Percentiles rank a stretch among this genome's conserved stretches.
Conservation (phyloP, 2,329 filamentous ascomycete genomes). For the Colletotrichum godetiae region DNA sequence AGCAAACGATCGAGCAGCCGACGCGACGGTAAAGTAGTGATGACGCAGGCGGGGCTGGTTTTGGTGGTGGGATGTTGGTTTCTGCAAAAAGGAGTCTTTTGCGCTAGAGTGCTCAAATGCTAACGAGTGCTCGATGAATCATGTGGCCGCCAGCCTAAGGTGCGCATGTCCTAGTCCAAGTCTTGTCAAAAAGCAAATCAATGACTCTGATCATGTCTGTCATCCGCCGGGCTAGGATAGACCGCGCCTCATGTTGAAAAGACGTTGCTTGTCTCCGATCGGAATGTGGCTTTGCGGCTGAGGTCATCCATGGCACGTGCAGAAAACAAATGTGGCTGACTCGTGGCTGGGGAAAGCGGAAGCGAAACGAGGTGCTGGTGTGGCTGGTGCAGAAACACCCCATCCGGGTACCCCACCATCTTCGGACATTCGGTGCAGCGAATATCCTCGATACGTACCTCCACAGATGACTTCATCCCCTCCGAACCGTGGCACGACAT, state of each 20-base stretch:
- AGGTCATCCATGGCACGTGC: constrained; percentile 9
- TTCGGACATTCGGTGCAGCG: background rate
- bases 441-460: background rate
- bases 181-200: background rate
- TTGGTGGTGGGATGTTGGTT: background rate
- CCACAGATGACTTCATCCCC: constrained; percentile 7
- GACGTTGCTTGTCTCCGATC: background rate
- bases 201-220: constrained; percentile 14
- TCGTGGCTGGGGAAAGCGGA: background rate
- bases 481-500: constrained; percentile 27
- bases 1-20: background rate
- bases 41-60: constrained; percentile 12
- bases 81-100: constrained; percentile 7
- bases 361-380: background rate
- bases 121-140: constrained; percentile 20
- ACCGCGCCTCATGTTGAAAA: constrained; percentile 8
- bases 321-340: background rate
- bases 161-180: constrained; percentile 1
- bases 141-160: background rate
- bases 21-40: background rate
- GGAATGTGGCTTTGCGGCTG: background rate
- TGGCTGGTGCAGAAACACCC: background rate
- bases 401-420: background rate
- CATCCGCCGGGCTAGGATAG: constrained; percentile 7
- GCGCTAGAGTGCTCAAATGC: constrained; percentile 1